Base-by-base conservation (phyloP, 345 rosid genomes). In the Arabis hirsuta region DNA sequence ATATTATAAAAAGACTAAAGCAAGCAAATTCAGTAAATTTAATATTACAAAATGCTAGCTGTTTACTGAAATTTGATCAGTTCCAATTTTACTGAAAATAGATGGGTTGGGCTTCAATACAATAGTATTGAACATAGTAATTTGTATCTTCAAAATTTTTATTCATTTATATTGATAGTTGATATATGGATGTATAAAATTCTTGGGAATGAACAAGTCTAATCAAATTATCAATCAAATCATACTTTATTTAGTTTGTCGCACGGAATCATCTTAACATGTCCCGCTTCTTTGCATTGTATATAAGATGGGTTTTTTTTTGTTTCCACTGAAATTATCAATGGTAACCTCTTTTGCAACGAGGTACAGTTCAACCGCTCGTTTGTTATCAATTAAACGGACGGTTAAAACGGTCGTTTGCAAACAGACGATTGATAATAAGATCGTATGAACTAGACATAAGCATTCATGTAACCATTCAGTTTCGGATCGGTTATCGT, bases 211-310 rank as follows among this genome's bases (percentile, higher is more conserved):
- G 63, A 67, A 44, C 34, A 60, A 52, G 63, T 67, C 78, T 53
- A 61, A 67, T 68, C 73, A 67, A 68, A 68, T 53, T 61, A 3
- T 54, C 55, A 42, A 53, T 74, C 68, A 67, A 31, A 43, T 66
- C 78, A 58, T 20, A 67, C 73, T 50, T 67, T 67, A 43, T 51
- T 43, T 52, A 10, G 56, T 36, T 65, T 67, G 62, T 74, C 55
- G 45, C 68, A 24, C 32, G 55, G 67, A 74, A 59, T 73, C 54
- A n/a, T n/a, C n/a, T n/a, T 57, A 66, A 67, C 55, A 43, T 43
- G 67, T 16, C 42, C 58, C 48, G 55, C 62, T 51, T 43, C 32
- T 45, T 59, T 58, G 55, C 55, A 51, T 58, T 51, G 24, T 29
- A 38, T 29, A 38, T 22, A 56, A 55, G 24, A 22, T 22, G 24